Evolutionary conservation across 306 rosid species (phyloP).

Genomic region (Vigna reflexopilosa): DNA sequence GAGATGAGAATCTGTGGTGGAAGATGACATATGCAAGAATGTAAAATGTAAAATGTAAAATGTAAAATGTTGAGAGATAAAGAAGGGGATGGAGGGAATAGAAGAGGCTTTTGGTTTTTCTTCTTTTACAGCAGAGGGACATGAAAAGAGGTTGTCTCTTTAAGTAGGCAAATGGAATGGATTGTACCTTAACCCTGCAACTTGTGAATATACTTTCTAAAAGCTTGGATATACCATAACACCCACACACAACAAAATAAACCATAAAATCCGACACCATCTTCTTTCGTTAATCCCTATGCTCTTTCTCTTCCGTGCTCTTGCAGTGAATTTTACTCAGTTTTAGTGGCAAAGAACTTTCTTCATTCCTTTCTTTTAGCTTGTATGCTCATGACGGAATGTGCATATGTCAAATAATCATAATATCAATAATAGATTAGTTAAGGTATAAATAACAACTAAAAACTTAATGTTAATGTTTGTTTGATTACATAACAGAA

Average conservation of each 20-base stretch:
- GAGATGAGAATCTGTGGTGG: conserved; percentile 77
- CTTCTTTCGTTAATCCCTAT: conserved; percentile 90
- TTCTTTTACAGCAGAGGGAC: conserved; percentile 63
- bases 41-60: not conserved
- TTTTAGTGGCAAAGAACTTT: conserved; percentile 53
- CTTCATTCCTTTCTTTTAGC: conserved; percentile 50
- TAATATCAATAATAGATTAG: not conserved
- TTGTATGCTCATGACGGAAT: conserved; percentile 34
- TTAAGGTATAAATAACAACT: not conserved
- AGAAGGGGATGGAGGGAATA: conserved; percentile 49
- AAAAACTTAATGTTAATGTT: not conserved
- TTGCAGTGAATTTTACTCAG: conserved; percentile 54
- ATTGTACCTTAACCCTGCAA: conserved; percentile 84
- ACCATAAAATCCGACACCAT: conserved; percentile 63
- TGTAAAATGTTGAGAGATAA: conserved; percentile 42
- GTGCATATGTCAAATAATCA: not conserved
- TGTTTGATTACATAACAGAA: not conserved
- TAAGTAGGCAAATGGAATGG: conserved; percentile 86
- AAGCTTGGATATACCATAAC: conserved; percentile 84
- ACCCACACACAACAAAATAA: conserved; percentile 66
- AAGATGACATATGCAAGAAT: conserved; percentile 78
- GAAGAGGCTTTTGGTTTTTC: conserved; percentile 85
- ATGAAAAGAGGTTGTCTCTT: conserved; percentile 62
- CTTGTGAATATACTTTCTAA: conserved; percentile 82
- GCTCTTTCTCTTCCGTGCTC: conserved; percentile 50